Base-by-base conservation (phyloP, 495 filamentous ascomycete genomes). In the Lophium mytilinum region DNA sequence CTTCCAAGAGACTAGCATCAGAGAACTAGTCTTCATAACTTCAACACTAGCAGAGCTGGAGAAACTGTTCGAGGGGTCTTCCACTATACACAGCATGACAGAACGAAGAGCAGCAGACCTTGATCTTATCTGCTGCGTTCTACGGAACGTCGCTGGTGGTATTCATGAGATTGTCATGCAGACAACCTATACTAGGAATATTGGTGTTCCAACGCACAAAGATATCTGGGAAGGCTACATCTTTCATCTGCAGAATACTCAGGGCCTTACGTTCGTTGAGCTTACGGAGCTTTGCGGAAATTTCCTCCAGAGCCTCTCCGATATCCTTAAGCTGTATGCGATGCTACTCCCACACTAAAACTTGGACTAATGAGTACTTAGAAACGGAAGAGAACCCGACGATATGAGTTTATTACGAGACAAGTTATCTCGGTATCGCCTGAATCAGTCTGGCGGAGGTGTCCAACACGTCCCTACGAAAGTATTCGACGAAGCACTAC, bases 201-300 rank as follows among this genome's bases (percentile, higher is more conserved):
- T 33, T 10, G 47, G 14, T 2, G 17, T 17, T 19, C 50, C 53
- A 18, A 43, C n/a, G 21, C 36, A 54, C 37, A 40, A 53, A 42
- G 43, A 49, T 10, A 55, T 64, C 4, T 64, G 61, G 61, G 37
- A 64, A 11, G 42, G 54, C 24, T 64, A 53, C 61, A 58, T 39
- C 24, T 46, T 54, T 45, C 50, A 64, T 39, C 49, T 57, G 45
- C 37, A 51, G 30, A 39, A 49, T 43, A 40, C 30, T 36, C 42
- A 57, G 35, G 57, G 61, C 1, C 17, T 60, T 17, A 41, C 52
- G 50, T 47, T 64, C 11, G 34, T n/a, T 10, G 17, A 10, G 9
- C 41, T 56, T 21, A 18, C 57, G 12, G 48, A 57, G 17, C 19
- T 64, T 3, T 64, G 57, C 43, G 42, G 42, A 35, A 50, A 54